A percentile compares a stretch with the other conserved stretches of the same genome.
phyloP scores from a whole-genome alignment of 805 yeast species.

The Zygosaccharomyces lentus region DNA sequence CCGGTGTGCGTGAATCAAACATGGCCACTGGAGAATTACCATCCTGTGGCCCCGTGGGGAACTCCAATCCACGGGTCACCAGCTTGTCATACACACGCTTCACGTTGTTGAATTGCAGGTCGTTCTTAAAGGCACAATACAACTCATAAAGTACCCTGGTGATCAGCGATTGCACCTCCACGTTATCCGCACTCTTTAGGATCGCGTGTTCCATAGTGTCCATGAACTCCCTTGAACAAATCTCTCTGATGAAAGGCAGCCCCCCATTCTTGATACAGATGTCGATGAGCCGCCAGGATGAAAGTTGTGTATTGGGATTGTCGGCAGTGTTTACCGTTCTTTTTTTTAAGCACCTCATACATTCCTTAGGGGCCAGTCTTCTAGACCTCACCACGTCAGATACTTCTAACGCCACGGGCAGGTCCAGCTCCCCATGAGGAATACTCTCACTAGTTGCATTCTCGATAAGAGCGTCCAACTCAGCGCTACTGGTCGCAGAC shows the following conservation, averaged over 20 bases:
- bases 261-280: slow-evolving; percentile 93
- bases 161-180: slow-evolving; percentile 55
- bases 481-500: slow-evolving; percentile 30
- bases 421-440: slow-evolving; percentile 85
- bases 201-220: slow-evolving; percentile 59
- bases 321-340: slow-evolving; percentile 52
- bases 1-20: slow-evolving; percentile 88
- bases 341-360: slow-evolving; percentile 79
- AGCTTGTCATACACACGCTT: slow-evolving; percentile 57
- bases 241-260: slow-evolving; percentile 69
- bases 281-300: slow-evolving; percentile 74
- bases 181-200: slow-evolving; percentile 39
- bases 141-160: slow-evolving; percentile 69
- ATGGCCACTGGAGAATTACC: slow-evolving; percentile 39
- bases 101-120: slow-evolving; percentile 61
- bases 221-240: slow-evolving; percentile 80
- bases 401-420: slow-evolving; percentile 70
- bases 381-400: slow-evolving; percentile 84
- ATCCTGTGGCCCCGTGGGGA: slow-evolving; percentile 45
- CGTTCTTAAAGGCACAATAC: slow-evolving; percentile 67
- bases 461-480: slow-evolving; percentile 59
- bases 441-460: slow-evolving; percentile 85
- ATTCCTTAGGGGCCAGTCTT: slow-evolving; percentile 70
- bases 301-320: slow-evolving; percentile 77
- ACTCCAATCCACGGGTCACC: slow-evolving; percentile 56